Evolutionary conservation across 352 stramenopile species (phyloP), one percentile per base, ranked within the genome.

Genomic region (Phytophthora agathidicida): DNA sequence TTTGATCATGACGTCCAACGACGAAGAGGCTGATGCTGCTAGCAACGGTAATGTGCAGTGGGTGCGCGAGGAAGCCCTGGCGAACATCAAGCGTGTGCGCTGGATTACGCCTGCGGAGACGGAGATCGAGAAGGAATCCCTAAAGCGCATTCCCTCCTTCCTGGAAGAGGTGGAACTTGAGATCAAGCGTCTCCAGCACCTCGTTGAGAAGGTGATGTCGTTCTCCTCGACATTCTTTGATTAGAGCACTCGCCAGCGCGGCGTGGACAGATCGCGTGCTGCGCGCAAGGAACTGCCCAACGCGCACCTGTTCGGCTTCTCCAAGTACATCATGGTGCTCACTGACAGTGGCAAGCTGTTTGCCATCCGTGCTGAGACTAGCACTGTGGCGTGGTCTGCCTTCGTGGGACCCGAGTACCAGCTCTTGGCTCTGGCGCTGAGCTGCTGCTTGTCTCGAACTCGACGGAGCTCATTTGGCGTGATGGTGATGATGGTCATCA

Each of bases 271-370:
- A 44, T 72, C 64, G 19, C 70, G 66, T 47, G 69, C 65, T 38
- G 65, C 75, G 9, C 80, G 78, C 32, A 77, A 80, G 53, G 77
- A 88, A 39, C 78, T 76, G 9, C 64, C 48, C 3, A 92, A 91
- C 43, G 75, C 85, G 7, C 85, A 92, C 37, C 76, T 92, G 30
- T 93, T 94, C 38, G 83, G 83, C 3, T 93, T 93, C 49, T 91
- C 86, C 24, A 94, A 94, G 80, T 87, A 86, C 46, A 84, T 92
- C 23, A 64, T 94, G 35, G 64, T 78, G 19, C 59, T 89, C 14
- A 94, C 83, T 10, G 71, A 88, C 16, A 93, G 81, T 16, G 86
- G 86, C 32, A 91, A 91, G 59, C 63, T 94, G 24, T 93, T 89
- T 65, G 83, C 81, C 16, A 83, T 94, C 24, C 81, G 80, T n/a